Evolutionary conservation across 1,284 basidiomycete species (phyloP).

Genomic region (Rhodotorula sp.): DNA sequence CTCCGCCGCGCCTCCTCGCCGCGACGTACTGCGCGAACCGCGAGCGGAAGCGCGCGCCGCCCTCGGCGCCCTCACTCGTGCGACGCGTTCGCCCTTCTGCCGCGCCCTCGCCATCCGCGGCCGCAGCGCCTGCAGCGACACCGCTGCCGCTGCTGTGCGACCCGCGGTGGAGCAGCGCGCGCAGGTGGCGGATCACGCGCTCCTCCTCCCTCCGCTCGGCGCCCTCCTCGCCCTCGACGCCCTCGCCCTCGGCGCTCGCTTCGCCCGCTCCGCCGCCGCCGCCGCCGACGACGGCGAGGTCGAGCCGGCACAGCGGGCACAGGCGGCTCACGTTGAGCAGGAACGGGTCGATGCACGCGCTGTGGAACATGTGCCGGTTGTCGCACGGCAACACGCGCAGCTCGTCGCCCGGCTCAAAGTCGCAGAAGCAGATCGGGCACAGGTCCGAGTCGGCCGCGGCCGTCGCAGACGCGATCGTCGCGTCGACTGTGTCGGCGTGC

Average conservation of each 20-base stretch:
- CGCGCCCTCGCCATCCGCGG: neutral
- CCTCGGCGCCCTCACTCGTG: neutral
- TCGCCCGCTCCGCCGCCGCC: neutral
- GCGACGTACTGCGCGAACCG: slow-evolving; percentile 25
- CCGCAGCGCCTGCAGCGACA: neutral
- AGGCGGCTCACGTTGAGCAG: slow-evolving; percentile 56
- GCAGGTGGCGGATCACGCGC: slow-evolving; percentile 26
- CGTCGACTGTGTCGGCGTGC: slow-evolving; percentile 23
- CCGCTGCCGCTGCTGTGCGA: neutral
- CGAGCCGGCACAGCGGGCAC: slow-evolving; percentile 77
- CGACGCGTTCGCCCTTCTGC: neutral
- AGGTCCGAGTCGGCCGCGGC: slow-evolving; percentile 59
- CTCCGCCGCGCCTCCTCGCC: neutral
- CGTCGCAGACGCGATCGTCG: neutral
- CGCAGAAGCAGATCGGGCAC: slow-evolving; percentile 89
- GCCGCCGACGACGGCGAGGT: slow-evolving; percentile 27
- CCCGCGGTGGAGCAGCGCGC: slow-evolving; percentile 22
- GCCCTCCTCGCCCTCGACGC: neutral
- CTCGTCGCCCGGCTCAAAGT: slow-evolving; percentile 90
- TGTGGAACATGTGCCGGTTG: slow-evolving; percentile 83
- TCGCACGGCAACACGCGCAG: slow-evolving; percentile 84
- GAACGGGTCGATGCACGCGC: slow-evolving; percentile 68
- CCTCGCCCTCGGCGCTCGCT: neutral
- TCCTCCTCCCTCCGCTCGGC: slow-evolving; percentile 26
- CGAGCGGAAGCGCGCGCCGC: slow-evolving; percentile 1